Evolutionary conservation across 73 alveolate genomes (phyloP), one percentile per base, ranked within the genome.

Genomic region (Blepharisma japonicum): DNA sequence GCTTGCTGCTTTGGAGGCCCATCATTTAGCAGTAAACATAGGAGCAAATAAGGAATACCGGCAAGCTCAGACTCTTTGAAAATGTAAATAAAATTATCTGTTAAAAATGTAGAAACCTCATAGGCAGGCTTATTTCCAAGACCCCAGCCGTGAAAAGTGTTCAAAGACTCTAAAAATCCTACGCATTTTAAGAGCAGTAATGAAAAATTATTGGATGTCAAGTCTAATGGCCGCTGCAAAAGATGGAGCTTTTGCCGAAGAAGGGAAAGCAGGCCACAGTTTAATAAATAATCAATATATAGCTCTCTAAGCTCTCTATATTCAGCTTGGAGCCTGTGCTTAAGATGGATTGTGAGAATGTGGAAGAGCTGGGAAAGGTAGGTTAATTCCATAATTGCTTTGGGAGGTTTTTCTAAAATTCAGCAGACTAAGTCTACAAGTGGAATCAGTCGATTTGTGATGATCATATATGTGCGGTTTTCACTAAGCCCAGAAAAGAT

Each of bases 321-420:
- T 77, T 92, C 98, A 81, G 84, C 92, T 7, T 98, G 97, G 47
- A 90, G 87, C 72, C 96, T 84, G 82, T 94, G 99, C 78, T 92
- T 94, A 7, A 94, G 81, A 71, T 87, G 97, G 6, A 87, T 77
- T 1, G 96, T 92, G 21, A 94, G 70, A 11, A 94, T 82, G 56
- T 94, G 98, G 72, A 94, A 86, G 56, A 94, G 87, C 51, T 90
- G 91, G 6, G 99, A 98, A 55, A 94, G 81, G 71, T 87, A 87
- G 68, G 84, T 78, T 6, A 86, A 81, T 27, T 96, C 97, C 74
- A 85, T 89, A 78, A 93, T 92, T 42, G 94, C 74, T 71, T 92
- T 82, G 56, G 94, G 83, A 4, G 96, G 95, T 56, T 89, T 87
- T 80, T 92, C 92, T 74, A 94, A 71, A 39, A 92, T 87, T 96